phyloP scores from a whole-genome alignment of 768 basidiomycete species.

The Leccinum fibrillosum region DNA sequence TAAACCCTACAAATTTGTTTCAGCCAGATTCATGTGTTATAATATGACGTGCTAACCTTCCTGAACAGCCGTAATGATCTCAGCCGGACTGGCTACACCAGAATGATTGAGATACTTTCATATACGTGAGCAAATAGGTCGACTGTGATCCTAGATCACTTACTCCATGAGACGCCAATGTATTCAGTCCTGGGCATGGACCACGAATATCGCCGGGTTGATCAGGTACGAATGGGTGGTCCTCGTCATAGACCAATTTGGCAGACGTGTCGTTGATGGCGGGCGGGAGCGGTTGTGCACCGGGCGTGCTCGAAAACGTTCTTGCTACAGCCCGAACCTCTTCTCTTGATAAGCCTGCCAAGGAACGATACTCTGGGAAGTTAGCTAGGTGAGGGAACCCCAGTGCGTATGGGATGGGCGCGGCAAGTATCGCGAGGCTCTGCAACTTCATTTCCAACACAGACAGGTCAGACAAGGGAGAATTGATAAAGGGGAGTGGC shows the following conservation, averaged over 20 bases:
- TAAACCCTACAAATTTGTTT: conserved; percentile 14
- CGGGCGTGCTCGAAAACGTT: conserved; percentile 17
- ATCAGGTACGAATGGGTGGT: conserved; percentile 15
- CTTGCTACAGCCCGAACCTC: conserved; percentile 13
- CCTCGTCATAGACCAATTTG: conserved; percentile 19
- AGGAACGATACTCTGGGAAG: conserved; percentile 22
- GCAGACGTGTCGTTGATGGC: conserved; percentile 23
- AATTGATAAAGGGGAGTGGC: neutral
- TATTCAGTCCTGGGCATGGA: conserved; percentile 26
- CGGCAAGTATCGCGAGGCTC: neutral
- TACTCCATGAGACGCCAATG: conserved; percentile 27
- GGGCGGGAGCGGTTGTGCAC: conserved; percentile 22
- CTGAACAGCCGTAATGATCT: conserved; percentile 24
- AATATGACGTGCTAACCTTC: conserved; percentile 10
- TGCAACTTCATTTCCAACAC: conserved; percentile 5
- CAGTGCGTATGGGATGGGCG: conserved; percentile 3
- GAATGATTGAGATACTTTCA: conserved; percentile 17
- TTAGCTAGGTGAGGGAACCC: conserved; percentile 14
- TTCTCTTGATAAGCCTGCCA: conserved; percentile 17
- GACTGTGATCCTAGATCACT: neutral
- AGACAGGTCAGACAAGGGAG: neutral
- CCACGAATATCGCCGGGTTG: conserved; percentile 24
- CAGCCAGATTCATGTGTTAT: neutral
- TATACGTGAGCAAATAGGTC: neutral
- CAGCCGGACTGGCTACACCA: conserved; percentile 20